Conservation (phyloP, 2,329 filamentous ascomycete genomes). For the Ascomycota sp. region DNA sequence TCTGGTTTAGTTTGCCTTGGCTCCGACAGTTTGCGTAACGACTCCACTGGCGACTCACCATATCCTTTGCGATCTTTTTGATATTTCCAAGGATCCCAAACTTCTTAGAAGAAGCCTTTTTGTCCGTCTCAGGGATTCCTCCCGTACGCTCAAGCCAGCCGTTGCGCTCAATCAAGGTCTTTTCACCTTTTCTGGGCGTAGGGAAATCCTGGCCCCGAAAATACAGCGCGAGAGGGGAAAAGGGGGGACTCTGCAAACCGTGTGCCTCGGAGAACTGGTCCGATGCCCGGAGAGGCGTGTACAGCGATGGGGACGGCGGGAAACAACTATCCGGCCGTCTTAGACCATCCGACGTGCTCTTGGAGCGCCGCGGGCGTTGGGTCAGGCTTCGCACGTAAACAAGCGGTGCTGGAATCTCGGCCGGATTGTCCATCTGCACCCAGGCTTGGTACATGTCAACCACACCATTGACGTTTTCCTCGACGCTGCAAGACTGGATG, state of each 20-base stretch:
- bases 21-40: too few species aligned
- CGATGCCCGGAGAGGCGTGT: neutral
- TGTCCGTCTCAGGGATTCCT: conserved; percentile 5
- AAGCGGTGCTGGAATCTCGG: conserved; percentile 4
- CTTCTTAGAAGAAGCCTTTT: conserved; percentile 16
- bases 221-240: conserved; percentile 22
- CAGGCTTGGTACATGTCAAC: conserved; percentile 6
- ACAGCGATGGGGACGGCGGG: neutral
- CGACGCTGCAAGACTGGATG: neutral
- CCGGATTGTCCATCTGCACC: conserved; percentile 5
- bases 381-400: conserved; percentile 3
- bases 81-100: conserved; percentile 22
- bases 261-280: neutral
- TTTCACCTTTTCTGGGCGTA: conserved; percentile 19
- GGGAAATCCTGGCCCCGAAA: conserved; percentile 19
- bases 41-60: conserved; percentile 25
- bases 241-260: conserved; percentile 8
- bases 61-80: conserved; percentile 31
- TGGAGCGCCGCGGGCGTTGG: conserved; percentile 9
- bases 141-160: conserved; percentile 33
- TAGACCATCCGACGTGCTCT: conserved; percentile 10
- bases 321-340: neutral
- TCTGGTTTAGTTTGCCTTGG: neutral
- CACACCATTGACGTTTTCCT: conserved; percentile 3
- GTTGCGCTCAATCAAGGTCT: conserved; percentile 31